These are phyloP conservation scores for Acanthamoeba culbertsoni DNA, from an alignment of 208 protist genomes.

Conservation along the genomic window DNA sequence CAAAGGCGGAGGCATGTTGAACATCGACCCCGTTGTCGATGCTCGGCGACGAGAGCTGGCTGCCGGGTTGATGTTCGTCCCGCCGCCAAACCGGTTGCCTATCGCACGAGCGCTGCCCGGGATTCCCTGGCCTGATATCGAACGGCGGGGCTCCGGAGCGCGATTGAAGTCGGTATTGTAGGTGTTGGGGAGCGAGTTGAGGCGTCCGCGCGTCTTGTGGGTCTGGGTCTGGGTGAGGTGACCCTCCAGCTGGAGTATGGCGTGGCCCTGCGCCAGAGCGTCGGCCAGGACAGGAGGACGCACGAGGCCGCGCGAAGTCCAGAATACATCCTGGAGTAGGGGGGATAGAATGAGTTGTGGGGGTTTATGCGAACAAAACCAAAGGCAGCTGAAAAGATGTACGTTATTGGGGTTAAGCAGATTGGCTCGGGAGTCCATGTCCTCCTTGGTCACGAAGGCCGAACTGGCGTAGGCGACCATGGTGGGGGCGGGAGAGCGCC, in stretches of 20 bases:
- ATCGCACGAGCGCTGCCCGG: background rate
- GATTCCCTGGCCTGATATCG: background rate
- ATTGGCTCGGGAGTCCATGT: slow-evolving; percentile 25
- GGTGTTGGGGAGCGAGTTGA: background rate
- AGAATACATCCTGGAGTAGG: slow-evolving; percentile 10
- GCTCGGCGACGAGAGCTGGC: background rate
- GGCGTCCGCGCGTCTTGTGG: background rate
- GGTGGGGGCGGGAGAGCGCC: background rate
- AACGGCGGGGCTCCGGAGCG: background rate
- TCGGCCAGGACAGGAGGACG: background rate
- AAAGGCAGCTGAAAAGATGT: background rate
- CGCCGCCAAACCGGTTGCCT: background rate
- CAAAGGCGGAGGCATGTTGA: background rate
- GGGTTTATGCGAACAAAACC: background rate
- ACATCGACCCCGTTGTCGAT: background rate
- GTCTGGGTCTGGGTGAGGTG: slow-evolving; percentile 12
- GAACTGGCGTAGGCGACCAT: background rate
- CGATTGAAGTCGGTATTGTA: background rate
- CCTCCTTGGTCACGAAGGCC: background rate
- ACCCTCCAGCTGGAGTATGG: background rate
- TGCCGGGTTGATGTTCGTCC: background rate
- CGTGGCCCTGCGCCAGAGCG: slow-evolving; percentile 23
- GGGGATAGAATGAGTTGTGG: background rate
- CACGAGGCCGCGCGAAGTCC: background rate
- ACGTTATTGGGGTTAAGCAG: slow-evolving; percentile 33